These are phyloP conservation scores for Kurtzmaniella quercitrusa DNA, from an alignment of 1,139 yeast genomes.

Conservation along the genomic window DNA sequence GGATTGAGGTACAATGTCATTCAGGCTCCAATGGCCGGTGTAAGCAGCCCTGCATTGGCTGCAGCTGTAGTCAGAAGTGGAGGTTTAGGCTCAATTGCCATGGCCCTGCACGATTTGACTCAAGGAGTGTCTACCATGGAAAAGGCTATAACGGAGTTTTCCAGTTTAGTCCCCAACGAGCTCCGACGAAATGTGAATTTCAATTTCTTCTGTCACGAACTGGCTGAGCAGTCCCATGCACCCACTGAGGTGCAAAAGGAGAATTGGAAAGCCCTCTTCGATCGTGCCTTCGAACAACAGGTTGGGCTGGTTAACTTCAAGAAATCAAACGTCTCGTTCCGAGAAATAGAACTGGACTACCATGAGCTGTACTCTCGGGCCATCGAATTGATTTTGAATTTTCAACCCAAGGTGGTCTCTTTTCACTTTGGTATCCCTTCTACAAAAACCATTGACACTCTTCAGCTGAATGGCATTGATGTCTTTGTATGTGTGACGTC, in stretches of 20 bases:
- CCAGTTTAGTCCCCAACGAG: constrained; percentile 6
- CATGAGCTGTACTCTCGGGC: constrained; percentile 10
- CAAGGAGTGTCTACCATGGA: constrained; percentile 12
- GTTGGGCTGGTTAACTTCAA: constrained; percentile 17
- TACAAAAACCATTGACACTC: constrained; percentile 29
- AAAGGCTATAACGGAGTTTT: constrained; percentile 11
- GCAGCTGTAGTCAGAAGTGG: constrained; percentile 34
- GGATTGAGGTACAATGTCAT: constrained; percentile 30
- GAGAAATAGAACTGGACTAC: constrained; percentile 20
- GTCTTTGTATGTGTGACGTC: constrained; percentile 50
- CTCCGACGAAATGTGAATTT: constrained; percentile 26
- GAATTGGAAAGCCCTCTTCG: constrained; percentile 23
- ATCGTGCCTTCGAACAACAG: constrained; percentile 4
- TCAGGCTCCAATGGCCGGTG: constrained; percentile 56
- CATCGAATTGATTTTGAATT: constrained; percentile 10
- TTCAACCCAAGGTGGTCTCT: constrained; percentile 34
- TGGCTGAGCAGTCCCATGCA: constrained; percentile 8
- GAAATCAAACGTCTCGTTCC: constrained; percentile 29
- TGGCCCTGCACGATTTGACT: constrained; percentile 29
- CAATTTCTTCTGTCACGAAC: constrained; percentile 42
- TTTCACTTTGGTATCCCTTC: constrained; percentile 49
- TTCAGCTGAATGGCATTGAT: constrained; percentile 42
- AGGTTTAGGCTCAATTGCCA: constrained; percentile 44
- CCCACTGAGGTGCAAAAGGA: constrained; percentile 16
- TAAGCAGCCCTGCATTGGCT: constrained; percentile 39